Conservation (phyloP, 2,329 filamentous ascomycete species). For the Beauveria sp. region DNA sequence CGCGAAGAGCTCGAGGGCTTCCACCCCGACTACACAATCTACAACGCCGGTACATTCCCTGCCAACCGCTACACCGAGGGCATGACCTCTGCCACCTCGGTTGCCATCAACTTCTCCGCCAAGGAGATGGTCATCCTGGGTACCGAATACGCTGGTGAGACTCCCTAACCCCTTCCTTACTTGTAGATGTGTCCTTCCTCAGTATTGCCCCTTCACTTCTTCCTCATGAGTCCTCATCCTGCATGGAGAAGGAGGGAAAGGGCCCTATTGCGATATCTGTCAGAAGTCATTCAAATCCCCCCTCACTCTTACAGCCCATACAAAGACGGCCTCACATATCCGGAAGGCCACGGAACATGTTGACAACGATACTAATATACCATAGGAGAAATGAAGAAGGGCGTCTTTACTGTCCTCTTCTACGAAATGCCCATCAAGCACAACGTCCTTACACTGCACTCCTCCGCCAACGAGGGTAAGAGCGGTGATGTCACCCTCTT, state of each 20-base stretch:
- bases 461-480: conserved; percentile 94
- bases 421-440: conserved; percentile 99
- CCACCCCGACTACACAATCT: conserved; percentile 99
- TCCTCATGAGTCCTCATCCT: no score
- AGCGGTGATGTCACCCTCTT: conserved; percentile 95
- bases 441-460: conserved; percentile 97
- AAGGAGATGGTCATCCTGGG: conserved; percentile 99
- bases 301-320: no score
- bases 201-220: no score
- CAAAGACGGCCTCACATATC: neutral
- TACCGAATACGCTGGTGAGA: conserved; percentile 78
- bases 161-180: neutral
- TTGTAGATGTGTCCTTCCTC: neutral
- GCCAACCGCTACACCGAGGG: conserved; percentile 96
- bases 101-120: conserved; percentile 97
- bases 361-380: conserved; percentile 1
- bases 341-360: neutral
- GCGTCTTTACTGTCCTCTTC: conserved; percentile 97
- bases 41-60: conserved; percentile 97
- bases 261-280: no score
- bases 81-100: conserved; percentile 97
- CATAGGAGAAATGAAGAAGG: conserved; percentile 69
- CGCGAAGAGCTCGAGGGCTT: conserved; percentile 92
- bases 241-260: no score
- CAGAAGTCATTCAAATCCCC: no score